Base-by-base conservation (phyloP, 805 yeast genomes). In the Teunomyces atbi region DNA sequence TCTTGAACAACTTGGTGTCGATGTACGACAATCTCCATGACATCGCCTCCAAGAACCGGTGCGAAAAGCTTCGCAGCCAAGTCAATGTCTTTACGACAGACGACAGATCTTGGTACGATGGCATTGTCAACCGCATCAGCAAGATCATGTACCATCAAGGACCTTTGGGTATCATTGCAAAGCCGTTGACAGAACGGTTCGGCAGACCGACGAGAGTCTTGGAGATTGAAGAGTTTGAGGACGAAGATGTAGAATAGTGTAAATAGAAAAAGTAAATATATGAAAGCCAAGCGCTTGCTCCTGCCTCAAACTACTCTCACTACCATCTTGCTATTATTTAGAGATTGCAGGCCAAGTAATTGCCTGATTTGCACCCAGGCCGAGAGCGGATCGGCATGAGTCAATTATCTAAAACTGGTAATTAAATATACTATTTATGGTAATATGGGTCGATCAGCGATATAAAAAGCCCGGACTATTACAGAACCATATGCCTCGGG, bases 151-250 rank as follows among this genome's bases (percentile, higher is more conserved):
- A 70, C 56, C 53, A 62, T 49, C 59, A 58, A 41, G 77, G 77
- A 1, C 77, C 77, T 1, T 56, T 72, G 37, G 77, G 76, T 3
- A 58, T 72, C 18, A 51, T 72, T 16, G 74, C 68, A 44, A 72
- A 70, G 52, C 70, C 67, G 1, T 52, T 72, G 32, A 50, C 55
- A 5, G 77, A 72, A 49, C 55, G 77, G 36, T 64, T 68, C 43
- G 76, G 76, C 0, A 60, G 59, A 5, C 64, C 71, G 1, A 56
- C 57, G 39, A 53, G 62, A 27, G 46, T 70, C 4, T 68, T 65
- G 8, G 71, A 69, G 35, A 55, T 72, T 11, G 75, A 71, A 53
- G 73, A 71, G 55, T 63, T 62, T 49, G 77, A 72, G 52, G 66
- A 62, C 3, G 76, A 72, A 53, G 76, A 72, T 46, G 62, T 51